Conservation (phyloP, 75 land plant genomes). For the Selaginella tamariscina region DNA sequence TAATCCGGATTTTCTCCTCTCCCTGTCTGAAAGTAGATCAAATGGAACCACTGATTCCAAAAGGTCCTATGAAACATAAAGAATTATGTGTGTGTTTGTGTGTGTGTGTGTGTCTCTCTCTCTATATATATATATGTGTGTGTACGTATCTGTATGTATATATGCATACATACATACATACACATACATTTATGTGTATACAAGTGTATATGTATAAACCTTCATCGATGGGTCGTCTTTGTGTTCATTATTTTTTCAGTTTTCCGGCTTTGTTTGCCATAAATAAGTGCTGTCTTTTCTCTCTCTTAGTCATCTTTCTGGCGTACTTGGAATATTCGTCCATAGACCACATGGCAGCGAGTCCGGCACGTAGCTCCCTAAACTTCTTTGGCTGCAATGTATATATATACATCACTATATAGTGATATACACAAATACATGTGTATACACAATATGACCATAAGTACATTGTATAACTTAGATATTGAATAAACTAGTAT, state of each 20-base stretch:
- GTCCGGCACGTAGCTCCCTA: conserved; percentile 51
- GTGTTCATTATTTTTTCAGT: conserved; percentile 15
- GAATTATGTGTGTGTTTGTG: not conserved
- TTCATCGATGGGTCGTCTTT: conserved; percentile 38
- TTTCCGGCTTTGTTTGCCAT: conserved; percentile 19
- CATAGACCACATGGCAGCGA: conserved; percentile 80
- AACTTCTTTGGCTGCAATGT: conserved; percentile 69
- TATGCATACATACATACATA: no score
- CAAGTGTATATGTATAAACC: conserved; percentile 22
- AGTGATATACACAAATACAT: no score
- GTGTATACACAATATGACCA: no score
- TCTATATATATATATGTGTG: no score
- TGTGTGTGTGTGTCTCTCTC: no score
- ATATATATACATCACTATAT: no score
- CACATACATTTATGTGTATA: no score
- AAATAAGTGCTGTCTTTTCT: conserved; percentile 19
- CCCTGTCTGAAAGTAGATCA: conserved; percentile 65
- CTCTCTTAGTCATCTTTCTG: conserved; percentile 37
- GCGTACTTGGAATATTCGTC: conserved; percentile 32
- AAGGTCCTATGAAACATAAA: conserved; percentile 53
- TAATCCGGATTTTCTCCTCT: conserved; percentile 34
- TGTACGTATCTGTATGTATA: no score
- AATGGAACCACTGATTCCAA: conserved; percentile 84
- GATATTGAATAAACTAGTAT: no score
- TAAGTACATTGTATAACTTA: no score